Evolutionary conservation across 139 green algal genomes (phyloP), one percentile per base, ranked within the genome.

Genomic region (Parachlorella kessleri): DNA sequence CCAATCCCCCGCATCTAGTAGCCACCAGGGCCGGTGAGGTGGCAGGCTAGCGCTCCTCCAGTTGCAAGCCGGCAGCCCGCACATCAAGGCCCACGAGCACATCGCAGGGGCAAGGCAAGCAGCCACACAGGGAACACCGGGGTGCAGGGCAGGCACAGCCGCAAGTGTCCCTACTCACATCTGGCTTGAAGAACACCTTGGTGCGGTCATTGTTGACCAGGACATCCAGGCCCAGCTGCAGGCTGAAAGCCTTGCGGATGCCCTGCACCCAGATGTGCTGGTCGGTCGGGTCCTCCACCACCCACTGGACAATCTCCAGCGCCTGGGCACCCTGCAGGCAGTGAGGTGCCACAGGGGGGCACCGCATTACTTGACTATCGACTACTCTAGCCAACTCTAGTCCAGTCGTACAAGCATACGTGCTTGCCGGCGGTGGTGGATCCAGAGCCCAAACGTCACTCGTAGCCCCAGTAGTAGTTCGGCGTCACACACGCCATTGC

Each of bases 191-290:
- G 41, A 75, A 65, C 28, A 48, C 33, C 9, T 41, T 24, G 32
- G 9, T 40, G 32, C 33, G 66, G 66, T 71, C 66, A 9, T 71
- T 33, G 66, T 71, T 71, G 66, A 23, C 24, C 32, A 71, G 32
- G 9, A 71, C 66, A 7, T 23, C 55, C 14, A 78, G 55, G 55
- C 41, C 35, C 21, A 78, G 35, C 33, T 78, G 6, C 23, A 78
- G 54, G 32, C 26, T 30, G 21, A 78, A 78, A 38, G 65, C 73
- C 40, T 41, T 32, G 21, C 33, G 32, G 32, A 78, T 78, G 33
- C 73, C 66, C 35, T 70, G 73, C 24, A 67, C 55, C 73, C 73
- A 78, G 6, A 71, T 55, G 41, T 78, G 73, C 66, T 71, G 66
- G 32, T 71, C 66, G 9, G 54, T 33, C 39, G 65, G 73, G 18